Conservation (phyloP, 495 filamentous ascomycete species). For the Aspergillus sclerotioniger region DNA sequence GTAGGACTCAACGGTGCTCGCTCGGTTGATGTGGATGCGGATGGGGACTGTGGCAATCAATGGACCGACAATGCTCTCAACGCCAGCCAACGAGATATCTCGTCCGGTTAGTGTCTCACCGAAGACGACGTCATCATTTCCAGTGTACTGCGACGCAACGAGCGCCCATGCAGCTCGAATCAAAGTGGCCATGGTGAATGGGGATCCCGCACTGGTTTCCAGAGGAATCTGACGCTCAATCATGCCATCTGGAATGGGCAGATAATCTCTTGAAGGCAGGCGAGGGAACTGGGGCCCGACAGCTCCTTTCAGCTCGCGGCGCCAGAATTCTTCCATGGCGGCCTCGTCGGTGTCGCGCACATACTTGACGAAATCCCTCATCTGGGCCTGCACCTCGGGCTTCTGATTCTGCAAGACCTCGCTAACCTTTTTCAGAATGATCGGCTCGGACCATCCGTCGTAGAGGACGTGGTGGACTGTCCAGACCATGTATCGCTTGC, state of each 20-base stretch:
- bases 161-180: slow-evolving; percentile 65
- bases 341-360: slow-evolving; percentile 34
- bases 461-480: slow-evolving; percentile 69
- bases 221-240: slow-evolving; percentile 51
- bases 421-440: slow-evolving; percentile 55
- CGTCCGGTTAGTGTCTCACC: slow-evolving; percentile 58
- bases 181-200: slow-evolving; percentile 55
- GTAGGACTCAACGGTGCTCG: not conserved
- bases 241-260: slow-evolving; percentile 51
- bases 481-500: slow-evolving; percentile 51
- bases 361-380: slow-evolving; percentile 45
- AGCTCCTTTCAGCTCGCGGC: slow-evolving; percentile 47
- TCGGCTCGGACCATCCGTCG: slow-evolving; percentile 63
- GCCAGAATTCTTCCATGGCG: slow-evolving; percentile 44
- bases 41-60: not conserved
- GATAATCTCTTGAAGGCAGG: slow-evolving; percentile 53
- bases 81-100: slow-evolving; percentile 44
- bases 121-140: slow-evolving; percentile 54
- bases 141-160: slow-evolving; percentile 51
- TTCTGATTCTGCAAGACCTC: slow-evolving; percentile 26
- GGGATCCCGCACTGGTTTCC: slow-evolving; percentile 30
- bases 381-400: slow-evolving; percentile 25
- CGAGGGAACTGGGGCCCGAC: slow-evolving; percentile 56
- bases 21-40: slow-evolving; percentile 32
- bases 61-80: slow-evolving; percentile 44